Conservation (phyloP, 495 filamentous ascomycete genomes). For the Pyronema domesticum region DNA sequence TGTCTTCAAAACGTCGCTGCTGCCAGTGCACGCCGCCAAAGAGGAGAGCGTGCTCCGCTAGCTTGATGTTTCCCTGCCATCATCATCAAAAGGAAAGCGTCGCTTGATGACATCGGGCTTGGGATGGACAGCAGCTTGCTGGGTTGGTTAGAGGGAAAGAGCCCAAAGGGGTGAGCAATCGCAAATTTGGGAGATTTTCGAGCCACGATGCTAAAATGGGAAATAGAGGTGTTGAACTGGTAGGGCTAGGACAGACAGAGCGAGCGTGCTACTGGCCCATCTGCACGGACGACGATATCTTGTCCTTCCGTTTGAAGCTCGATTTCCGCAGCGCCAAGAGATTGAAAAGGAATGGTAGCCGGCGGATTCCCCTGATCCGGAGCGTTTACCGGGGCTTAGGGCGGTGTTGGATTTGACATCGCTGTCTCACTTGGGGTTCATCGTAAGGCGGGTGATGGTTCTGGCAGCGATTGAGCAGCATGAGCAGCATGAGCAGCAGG, state of each 20-base stretch:
- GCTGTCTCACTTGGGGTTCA: not conserved
- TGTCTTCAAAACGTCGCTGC: not conserved
- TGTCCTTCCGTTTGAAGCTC: not conserved
- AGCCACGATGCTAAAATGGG: not conserved
- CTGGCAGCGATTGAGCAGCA: too few species aligned
- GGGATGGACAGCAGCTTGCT: not conserved
- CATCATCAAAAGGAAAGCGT: not conserved
- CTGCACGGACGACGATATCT: not conserved
- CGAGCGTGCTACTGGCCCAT: not conserved
- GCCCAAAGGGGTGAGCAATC: not conserved
- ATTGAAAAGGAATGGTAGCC: not conserved
- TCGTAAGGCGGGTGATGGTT: too few species aligned
- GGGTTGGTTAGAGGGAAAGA: not conserved
- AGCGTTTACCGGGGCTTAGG: not conserved
- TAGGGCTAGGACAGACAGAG: not conserved
- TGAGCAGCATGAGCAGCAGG: too few species aligned
- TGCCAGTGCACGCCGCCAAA: not conserved
- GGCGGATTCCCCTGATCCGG: not conserved
- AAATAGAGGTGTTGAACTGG: not conserved
- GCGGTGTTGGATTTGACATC: not conserved
- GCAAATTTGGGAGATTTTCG: not conserved
- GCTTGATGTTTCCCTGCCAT: constrained; percentile 1
- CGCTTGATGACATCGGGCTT: not conserved
- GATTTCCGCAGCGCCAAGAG: not conserved
- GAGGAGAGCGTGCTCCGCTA: not conserved